phyloP scores from a whole-genome alignment of 2,329 filamentous ascomycete species.

The Verticillium klebahnii region DNA sequence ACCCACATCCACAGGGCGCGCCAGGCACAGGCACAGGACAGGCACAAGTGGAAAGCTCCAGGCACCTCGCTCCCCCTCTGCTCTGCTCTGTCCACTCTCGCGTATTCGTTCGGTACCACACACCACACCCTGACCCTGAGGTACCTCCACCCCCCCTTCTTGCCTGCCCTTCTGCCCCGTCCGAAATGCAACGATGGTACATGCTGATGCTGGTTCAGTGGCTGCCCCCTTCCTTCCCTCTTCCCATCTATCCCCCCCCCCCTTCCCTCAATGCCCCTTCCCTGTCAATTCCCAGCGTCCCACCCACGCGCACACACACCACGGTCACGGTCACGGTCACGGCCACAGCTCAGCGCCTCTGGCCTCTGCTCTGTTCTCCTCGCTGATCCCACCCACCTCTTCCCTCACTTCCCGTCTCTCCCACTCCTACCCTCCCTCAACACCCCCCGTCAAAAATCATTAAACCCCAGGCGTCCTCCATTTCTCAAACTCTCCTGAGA shows the following conservation, averaged over 20 bases:
- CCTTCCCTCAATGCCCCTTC: conserved; percentile 2
- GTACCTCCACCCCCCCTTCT: not conserved
- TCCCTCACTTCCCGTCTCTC: conserved; percentile 6
- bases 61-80: not conserved
- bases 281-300: conserved; percentile 2
- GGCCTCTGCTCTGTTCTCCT: conserved; percentile 2
- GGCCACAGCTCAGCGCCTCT: conserved; percentile 9
- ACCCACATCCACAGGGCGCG: not conserved
- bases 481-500: conserved; percentile 30
- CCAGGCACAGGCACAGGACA: not conserved
- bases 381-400: conserved; percentile 10
- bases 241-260: not conserved
- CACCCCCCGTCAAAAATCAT: conserved; percentile 28
- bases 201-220: not conserved
- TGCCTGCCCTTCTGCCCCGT: not conserved
- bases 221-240: conserved; percentile 2
- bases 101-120: not conserved
- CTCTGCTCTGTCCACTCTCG: not conserved
- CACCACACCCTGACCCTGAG: not conserved
- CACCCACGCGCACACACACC: conserved; percentile 5
- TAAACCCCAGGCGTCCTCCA: conserved; percentile 34
- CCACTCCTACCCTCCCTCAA: conserved; percentile 18
- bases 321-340: conserved; percentile 1
- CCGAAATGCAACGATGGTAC: not conserved
- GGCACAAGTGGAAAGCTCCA: not conserved